These are phyloP conservation scores for Colletotrichum sp. DNA, from an alignment of 2,329 filamentous ascomycete species.

Conservation along the genomic window DNA sequence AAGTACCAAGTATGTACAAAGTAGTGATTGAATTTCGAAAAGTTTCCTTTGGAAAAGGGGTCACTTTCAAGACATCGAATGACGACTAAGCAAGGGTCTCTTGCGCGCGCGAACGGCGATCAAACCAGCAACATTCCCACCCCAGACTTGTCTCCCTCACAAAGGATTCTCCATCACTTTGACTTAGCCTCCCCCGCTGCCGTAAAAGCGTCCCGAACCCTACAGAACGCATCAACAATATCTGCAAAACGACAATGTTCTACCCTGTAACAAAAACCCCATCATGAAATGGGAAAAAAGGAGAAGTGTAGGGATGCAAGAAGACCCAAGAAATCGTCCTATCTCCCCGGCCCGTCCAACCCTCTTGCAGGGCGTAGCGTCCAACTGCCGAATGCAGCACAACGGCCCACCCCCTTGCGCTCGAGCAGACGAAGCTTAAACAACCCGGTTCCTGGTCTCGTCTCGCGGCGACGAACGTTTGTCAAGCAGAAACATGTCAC, in stretches of 20 bases:
- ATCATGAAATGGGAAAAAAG: neutral
- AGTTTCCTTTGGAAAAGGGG: neutral
- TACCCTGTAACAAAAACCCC: neutral
- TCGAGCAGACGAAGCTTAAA: neutral
- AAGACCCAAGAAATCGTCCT: neutral
- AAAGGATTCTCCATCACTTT: neutral
- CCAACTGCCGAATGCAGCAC: neutral
- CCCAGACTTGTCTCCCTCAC: neutral
- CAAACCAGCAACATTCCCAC: neutral
- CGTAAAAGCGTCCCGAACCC: neutral
- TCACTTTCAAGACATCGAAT: neutral
- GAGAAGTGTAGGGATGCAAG: neutral
- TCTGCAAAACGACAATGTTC: neutral
- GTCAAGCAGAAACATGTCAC: conserved; percentile 11
- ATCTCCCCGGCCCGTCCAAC: neutral
- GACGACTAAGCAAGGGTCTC: neutral
- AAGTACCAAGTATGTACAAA: neutral
- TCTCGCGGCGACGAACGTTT: conserved; percentile 9
- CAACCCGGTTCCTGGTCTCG: neutral
- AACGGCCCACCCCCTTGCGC: neutral
- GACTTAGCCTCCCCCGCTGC: neutral
- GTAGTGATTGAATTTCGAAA: neutral
- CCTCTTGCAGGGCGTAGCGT: neutral
- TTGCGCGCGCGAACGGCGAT: neutral
- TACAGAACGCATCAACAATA: neutral